These are phyloP conservation scores for Nemania abortiva DNA, from an alignment of 2,329 filamentous ascomycete species.

Conservation along the genomic window DNA sequence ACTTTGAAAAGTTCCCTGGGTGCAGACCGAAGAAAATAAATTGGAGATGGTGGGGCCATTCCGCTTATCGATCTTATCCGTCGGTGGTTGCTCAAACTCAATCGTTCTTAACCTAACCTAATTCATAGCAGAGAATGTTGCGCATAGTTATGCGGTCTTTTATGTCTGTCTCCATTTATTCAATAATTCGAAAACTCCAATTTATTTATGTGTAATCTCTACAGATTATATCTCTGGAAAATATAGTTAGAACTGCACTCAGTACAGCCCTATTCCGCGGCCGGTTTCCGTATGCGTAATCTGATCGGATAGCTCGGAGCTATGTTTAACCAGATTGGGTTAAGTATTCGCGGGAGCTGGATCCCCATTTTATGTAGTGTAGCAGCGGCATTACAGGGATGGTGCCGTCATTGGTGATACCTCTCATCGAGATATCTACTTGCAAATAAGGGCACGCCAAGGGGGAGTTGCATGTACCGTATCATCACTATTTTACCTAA, in stretches of 20 bases:
- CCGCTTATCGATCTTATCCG: conserved; percentile 38
- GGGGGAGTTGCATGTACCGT: neutral
- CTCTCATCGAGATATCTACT: conserved; percentile 4
- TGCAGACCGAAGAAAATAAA: conserved; percentile 35
- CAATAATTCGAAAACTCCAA: no score
- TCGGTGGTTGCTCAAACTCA: neutral
- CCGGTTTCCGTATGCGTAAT: neutral
- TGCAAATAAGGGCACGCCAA: neutral
- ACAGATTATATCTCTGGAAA: neutral
- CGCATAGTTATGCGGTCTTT: no score
- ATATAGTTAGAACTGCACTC: no score
- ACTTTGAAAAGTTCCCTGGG: neutral
- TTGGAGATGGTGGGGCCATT: conserved; percentile 33
- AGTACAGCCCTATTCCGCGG: no score
- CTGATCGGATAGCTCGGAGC: conserved; percentile 20
- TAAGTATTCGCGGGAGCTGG: conserved; percentile 5
- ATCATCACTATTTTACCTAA: neutral
- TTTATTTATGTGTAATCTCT: neutral
- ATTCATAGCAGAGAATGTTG: no score
- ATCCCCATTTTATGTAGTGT: neutral
- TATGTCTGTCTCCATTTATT: no score
- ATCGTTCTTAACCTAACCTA: no score
- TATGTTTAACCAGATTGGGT: conserved; percentile 14
- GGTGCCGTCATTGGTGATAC: conserved; percentile 18
- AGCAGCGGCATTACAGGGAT: conserved; percentile 19